Percentiles rank a stretch among this genome's conserved stretches.
phyloP scores from a whole-genome alignment of 2,329 filamentous ascomycete genomes.

The Elsinoe fawcettii region DNA sequence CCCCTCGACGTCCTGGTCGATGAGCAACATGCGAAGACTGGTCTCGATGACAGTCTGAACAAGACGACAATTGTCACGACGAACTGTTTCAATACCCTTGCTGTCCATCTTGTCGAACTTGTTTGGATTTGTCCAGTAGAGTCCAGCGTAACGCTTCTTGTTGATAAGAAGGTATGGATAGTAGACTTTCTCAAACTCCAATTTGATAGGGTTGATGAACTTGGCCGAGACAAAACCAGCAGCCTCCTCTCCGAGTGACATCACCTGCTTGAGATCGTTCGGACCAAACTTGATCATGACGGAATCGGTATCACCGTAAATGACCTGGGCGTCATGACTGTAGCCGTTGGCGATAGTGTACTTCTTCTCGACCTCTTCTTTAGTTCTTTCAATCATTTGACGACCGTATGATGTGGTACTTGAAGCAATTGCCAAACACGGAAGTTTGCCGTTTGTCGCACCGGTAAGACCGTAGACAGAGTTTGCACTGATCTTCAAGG shows the following conservation, averaged over 20 bases:
- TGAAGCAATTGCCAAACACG: constrained; percentile 89
- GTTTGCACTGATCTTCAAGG: constrained; percentile 94
- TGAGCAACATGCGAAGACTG: constrained; percentile 87
- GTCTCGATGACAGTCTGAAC: constrained; percentile 98
- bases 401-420: constrained; percentile 95
- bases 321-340: constrained; percentile 87
- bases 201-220: constrained; percentile 94
- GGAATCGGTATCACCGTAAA: constrained; percentile 98
- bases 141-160: constrained; percentile 97
- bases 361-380: constrained; percentile 82
- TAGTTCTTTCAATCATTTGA: constrained; percentile 98
- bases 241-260: constrained; percentile 93
- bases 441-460: constrained; percentile 90
- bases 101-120: constrained; percentile 99
- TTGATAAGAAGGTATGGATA: constrained; percentile 98
- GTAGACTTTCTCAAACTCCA: constrained; percentile 99
- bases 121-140: constrained; percentile 90
- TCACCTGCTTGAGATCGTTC: constrained; percentile 74
- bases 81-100: constrained; percentile 97
- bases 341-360: constrained; percentile 95
- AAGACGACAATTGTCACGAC: constrained; percentile 89
- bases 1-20: constrained; percentile 80
- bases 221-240: constrained; percentile 81
- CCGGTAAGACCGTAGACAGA: constrained; percentile 96
- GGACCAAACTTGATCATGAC: constrained; percentile 99